Evolutionary conservation across 148 eudicot species (phyloP), one percentile per base, ranked within the genome.

Genomic region (Rheum nobile): DNA sequence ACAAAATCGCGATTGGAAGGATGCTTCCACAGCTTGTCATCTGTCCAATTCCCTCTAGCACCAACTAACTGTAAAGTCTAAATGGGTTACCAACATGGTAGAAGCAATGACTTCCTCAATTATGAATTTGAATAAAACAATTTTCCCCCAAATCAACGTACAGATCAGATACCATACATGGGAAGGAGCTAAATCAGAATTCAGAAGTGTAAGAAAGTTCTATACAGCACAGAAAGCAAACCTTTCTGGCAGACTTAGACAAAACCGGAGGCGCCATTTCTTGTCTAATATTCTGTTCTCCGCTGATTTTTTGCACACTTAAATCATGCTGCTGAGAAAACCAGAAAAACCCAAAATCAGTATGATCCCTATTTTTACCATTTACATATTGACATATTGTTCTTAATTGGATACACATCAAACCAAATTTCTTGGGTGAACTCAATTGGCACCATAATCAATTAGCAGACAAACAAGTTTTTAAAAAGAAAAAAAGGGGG

Each of bases 31-130:
- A 95, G 76, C 84, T 87, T 94, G 55, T 79, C 74, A 43, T 74
- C 48, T 76, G 81, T 80, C 85, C 74, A 76, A 55, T 52, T 72
- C 75, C 81, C 82, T 69, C 80, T 83, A 74, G 85, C 87, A 83
- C 78, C 90, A 81, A 80, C 82, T 84, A 88, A 83, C 97, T 88
- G 93, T 86, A 85, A 87, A 91, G 80, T 88, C 87, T 87, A 89
- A 88, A 83, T 78, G 92, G 84, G 91, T 84, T 83, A 86, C 85
- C 52, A 85, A 86, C 78, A n/a, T 50, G 57, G 26, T 50, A n/a
- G 26, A 50, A 50, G 57, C 57, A 50, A 86, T 79, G 82, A 50
- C 61, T 54, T 22, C 12, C 21, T 21, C 29, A 54, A 54, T 21
- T 24, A 6, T 54, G 63, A 19, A n/a, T 8, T 76, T 85, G 74